Conservation (phyloP, 106 monocot species). For the Acorus gramineus region DNA sequence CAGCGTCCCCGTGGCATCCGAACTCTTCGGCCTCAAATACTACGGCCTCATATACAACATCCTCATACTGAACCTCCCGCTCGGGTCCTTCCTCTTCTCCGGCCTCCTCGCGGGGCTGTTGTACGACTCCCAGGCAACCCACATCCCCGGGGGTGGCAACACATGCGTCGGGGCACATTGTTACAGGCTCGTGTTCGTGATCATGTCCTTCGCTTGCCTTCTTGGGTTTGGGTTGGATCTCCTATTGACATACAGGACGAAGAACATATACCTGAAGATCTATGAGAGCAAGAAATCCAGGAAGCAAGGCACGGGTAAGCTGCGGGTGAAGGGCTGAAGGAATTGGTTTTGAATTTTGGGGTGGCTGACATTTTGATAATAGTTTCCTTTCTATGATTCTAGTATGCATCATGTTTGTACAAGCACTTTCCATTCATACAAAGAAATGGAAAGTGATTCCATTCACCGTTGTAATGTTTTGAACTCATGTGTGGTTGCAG, state of each 20-base stretch:
- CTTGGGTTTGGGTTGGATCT: slow-evolving; percentile 70
- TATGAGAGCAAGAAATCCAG: slow-evolving; percentile 34
- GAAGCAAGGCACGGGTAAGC: background rate
- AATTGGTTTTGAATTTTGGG: too few species aligned
- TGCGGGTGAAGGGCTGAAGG: background rate
- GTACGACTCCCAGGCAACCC: slow-evolving; percentile 64
- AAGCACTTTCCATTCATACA: too few species aligned
- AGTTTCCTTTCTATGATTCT: too few species aligned
- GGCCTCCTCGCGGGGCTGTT: slow-evolving; percentile 81
- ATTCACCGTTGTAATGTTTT: too few species aligned
- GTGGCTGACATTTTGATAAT: too few species aligned
- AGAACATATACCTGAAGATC: slow-evolving; percentile 52
- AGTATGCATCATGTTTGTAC: too few species aligned
- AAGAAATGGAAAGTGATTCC: too few species aligned
- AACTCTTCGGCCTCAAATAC: slow-evolving; percentile 82
- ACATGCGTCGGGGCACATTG: slow-evolving; percentile 79
- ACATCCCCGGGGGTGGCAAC: slow-evolving; percentile 40
- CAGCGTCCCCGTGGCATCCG: slow-evolving; percentile 74
- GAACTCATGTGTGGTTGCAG: too few species aligned
- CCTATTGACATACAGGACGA: slow-evolving; percentile 45
- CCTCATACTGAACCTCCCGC: slow-evolving; percentile 84
- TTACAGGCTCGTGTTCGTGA: slow-evolving; percentile 70
- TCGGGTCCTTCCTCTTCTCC: slow-evolving; percentile 97
- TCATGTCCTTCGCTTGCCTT: slow-evolving; percentile 69
- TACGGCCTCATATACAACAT: slow-evolving; percentile 98